phyloP scores from a whole-genome alignment of 202 grass and related monocot genomes.

The Saccharum hybrid region DNA sequence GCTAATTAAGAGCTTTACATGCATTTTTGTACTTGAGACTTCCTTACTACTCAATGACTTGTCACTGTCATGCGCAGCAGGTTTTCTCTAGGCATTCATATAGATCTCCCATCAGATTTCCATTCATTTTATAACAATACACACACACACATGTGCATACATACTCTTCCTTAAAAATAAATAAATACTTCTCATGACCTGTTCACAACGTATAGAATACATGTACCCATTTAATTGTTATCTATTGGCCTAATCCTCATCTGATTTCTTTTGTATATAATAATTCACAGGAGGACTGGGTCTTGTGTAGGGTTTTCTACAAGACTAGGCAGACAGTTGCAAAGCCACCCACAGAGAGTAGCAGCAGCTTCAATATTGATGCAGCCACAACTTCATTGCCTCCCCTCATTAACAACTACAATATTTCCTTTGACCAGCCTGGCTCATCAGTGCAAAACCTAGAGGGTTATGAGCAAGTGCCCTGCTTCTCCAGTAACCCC shows the following conservation, averaged over 20 bases:
- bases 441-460: conserved; percentile 51
- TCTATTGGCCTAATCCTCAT: conserved; percentile 4
- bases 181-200: not conserved
- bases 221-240: not conserved
- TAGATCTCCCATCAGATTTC: conserved; percentile 7
- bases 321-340: conserved; percentile 67
- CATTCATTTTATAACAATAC: conserved; percentile 42
- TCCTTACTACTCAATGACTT: conserved; percentile 28
- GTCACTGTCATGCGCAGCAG: conserved; percentile 40
- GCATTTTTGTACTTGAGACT: conserved; percentile 29
- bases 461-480: conserved; percentile 82
- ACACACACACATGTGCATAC: not conserved
- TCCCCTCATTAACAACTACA: conserved; percentile 63
- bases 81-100: conserved; percentile 31
- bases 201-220: not conserved
- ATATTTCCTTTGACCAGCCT: conserved; percentile 64
- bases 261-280: not conserved
- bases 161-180: not conserved
- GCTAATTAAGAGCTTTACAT: conserved; percentile 3
- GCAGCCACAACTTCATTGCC: conserved; percentile 62
- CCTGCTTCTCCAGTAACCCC: conserved; percentile 92
- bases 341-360: conserved; percentile 45
- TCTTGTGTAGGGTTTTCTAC: conserved; percentile 89
- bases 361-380: conserved; percentile 56
- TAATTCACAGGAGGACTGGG: conserved; percentile 84